Evolutionary conservation across 2,329 filamentous ascomycete species (phyloP), one percentile per base, ranked within the genome.

Genomic region (Fusarium sp.): DNA sequence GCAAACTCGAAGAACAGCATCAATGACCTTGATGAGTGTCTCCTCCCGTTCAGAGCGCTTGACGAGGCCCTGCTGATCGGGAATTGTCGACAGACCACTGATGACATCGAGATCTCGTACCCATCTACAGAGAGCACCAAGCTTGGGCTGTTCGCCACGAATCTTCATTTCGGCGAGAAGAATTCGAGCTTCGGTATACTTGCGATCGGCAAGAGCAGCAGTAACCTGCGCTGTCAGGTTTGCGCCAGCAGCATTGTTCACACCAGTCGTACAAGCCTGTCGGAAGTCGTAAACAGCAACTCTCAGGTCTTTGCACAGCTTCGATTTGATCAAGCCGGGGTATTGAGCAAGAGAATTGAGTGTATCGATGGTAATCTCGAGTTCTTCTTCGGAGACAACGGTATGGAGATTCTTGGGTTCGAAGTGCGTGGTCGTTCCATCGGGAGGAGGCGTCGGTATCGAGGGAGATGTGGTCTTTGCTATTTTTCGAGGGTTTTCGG

Each of bases 101-200:
- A 92, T 88, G 27, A 92, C 88, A 73, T 93, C 91, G 30, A 93
- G 81, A 75, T 92, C 90, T 62, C 91, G 86, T 7, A 93, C 91
- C 91, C 91, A 93, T 61, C 91, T 88, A 78, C 90, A 92, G 11
- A 93, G 80, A 3, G 91, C 90, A 23, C 91, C 91, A 1, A 93
- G 81, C 71, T 91, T 91, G 0, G 91, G 91, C 20, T 87, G 85
- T 67, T 92, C 86, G 6, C 84, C 82, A n/a, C 90, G 83, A 20
- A 93, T 89, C 33, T 87, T 85, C 91, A 93, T 93, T 81, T 93
- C 91, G 1, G 90, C 87, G 2, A 93, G 85, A 17, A 92, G 77
- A 18, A 93, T 85, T 55, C 85, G 85, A 8, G 90, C 90, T n/a
- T 92, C 90, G 13, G 83, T 84, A 70, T 90, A 91, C 75, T 89